Percentiles rank a stretch among this genome's conserved stretches.
These are phyloP conservation scores for Exserohilum rostratum DNA, from an alignment of 2,329 filamentous ascomycete species.

Conservation along the genomic window DNA sequence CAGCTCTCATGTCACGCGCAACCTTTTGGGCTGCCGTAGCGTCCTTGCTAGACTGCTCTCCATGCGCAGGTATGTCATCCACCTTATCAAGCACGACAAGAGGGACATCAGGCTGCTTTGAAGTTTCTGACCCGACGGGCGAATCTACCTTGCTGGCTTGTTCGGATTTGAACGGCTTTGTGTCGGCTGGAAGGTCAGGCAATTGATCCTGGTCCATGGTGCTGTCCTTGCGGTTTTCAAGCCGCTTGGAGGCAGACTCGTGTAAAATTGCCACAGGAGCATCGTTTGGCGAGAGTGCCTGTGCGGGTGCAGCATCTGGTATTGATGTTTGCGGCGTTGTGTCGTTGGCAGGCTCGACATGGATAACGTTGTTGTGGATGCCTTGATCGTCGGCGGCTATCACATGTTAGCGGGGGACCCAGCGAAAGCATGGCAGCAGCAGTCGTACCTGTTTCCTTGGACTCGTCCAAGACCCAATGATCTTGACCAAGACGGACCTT, in stretches of 20 bases:
- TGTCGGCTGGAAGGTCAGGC: slow-evolving; percentile 25
- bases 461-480: slow-evolving; percentile 71
- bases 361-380: slow-evolving; percentile 61
- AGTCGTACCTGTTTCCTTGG: slow-evolving; percentile 63
- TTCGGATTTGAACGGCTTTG: slow-evolving; percentile 30
- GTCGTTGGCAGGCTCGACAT: slow-evolving; percentile 32
- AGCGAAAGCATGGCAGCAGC: not conserved
- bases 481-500: slow-evolving; percentile 72
- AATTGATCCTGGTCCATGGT: slow-evolving; percentile 21
- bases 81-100: slow-evolving; percentile 45
- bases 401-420: slow-evolving; percentile 20
- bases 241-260: slow-evolving; percentile 2
- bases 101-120: slow-evolving; percentile 25
- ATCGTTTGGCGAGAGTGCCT: not conserved
- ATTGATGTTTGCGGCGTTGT: not conserved
- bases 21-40: slow-evolving; percentile 44
- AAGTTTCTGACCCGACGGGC: slow-evolving; percentile 15
- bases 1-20: slow-evolving; percentile 39
- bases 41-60: slow-evolving; percentile 45
- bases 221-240: slow-evolving; percentile 27
- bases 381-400: slow-evolving; percentile 59
- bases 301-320: not conserved
- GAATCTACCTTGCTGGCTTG: slow-evolving; percentile 16
- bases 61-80: slow-evolving; percentile 41
- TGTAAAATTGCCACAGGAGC: not conserved